phyloP scores from a whole-genome alignment of 2,329 filamentous ascomycete genomes.

The Alternaria novae-zelandiae region DNA sequence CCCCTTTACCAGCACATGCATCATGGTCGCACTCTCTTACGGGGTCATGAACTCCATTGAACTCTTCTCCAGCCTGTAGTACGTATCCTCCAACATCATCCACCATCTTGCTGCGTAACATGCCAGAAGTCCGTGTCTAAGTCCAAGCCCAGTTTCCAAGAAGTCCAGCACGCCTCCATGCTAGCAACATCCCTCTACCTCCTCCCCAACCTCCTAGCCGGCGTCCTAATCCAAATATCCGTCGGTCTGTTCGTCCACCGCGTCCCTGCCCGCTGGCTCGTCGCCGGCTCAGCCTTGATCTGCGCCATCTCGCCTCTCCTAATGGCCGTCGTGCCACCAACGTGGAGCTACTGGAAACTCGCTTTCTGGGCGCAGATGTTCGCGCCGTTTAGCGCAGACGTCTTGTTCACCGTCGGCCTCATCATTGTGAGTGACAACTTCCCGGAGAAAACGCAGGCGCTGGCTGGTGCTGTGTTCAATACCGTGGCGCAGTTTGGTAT shows the following conservation, averaged over 20 bases:
- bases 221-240: slow-evolving; percentile 51
- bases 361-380: slow-evolving; percentile 53
- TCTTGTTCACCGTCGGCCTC: slow-evolving; percentile 63
- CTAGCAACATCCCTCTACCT: slow-evolving; percentile 51
- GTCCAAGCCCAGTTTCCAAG: slow-evolving; percentile 43
- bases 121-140: background rate
- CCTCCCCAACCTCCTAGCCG: slow-evolving; percentile 49
- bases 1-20: slow-evolving; percentile 63
- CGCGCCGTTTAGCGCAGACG: slow-evolving; percentile 52
- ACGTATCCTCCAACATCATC: slow-evolving; percentile 30
- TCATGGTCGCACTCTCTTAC: slow-evolving; percentile 49
- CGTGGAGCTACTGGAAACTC: slow-evolving; percentile 60
- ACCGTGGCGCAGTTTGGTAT: slow-evolving; percentile 64
- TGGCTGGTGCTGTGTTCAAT: slow-evolving; percentile 69
- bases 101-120: background rate
- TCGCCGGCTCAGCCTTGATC: slow-evolving; percentile 51
- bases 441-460: slow-evolving; percentile 62
- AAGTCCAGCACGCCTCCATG: slow-evolving; percentile 44
- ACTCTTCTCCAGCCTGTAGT: slow-evolving; percentile 52
- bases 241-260: slow-evolving; percentile 56
- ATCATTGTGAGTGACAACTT: slow-evolving; percentile 63
- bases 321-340: slow-evolving; percentile 60
- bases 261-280: slow-evolving; percentile 52
- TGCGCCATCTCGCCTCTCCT: slow-evolving; percentile 58
- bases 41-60: slow-evolving; percentile 48